Percentiles rank a stretch among this genome's conserved stretches.
Evolutionary conservation across 208 protist genomes (phyloP).

Genomic region (Polymyxa betae): DNA sequence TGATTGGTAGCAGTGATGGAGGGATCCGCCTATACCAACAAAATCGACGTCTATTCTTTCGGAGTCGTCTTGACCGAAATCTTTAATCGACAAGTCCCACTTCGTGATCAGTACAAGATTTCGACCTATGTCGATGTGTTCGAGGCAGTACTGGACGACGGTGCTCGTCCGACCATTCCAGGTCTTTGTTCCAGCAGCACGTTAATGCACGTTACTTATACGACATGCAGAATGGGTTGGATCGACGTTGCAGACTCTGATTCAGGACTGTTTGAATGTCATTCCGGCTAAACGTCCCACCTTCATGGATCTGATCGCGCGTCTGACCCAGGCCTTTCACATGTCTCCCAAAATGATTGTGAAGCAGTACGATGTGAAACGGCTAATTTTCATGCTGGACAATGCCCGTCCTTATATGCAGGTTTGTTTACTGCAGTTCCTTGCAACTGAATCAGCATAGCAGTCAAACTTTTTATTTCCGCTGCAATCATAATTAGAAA

Average conservation of each 20-base stretch:
- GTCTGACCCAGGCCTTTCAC: constrained; percentile 19
- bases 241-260: not conserved
- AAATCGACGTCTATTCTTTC: constrained; percentile 50
- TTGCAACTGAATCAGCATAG: too few species aligned
- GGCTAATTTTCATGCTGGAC: constrained; percentile 44
- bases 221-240: not conserved
- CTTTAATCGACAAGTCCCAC: not conserved
- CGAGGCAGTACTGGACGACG: constrained; percentile 31
- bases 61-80: constrained; percentile 46
- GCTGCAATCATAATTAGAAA: too few species aligned
- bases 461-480: too few species aligned
- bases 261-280: not conserved
- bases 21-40: constrained; percentile 42
- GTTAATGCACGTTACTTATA: not conserved
- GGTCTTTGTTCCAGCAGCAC: not conserved
- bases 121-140: constrained; percentile 35
- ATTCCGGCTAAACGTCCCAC: not conserved
- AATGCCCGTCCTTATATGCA: constrained; percentile 8
- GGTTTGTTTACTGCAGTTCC: too few species aligned
- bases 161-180: constrained; percentile 36
- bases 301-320: constrained; percentile 35
- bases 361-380: not conserved
- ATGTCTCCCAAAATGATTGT: not conserved
- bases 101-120: constrained; percentile 51
- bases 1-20: constrained; percentile 11